These are phyloP conservation scores for Cochlearia excelsa DNA, from an alignment of 345 rosid genomes.

Conservation along the genomic window DNA sequence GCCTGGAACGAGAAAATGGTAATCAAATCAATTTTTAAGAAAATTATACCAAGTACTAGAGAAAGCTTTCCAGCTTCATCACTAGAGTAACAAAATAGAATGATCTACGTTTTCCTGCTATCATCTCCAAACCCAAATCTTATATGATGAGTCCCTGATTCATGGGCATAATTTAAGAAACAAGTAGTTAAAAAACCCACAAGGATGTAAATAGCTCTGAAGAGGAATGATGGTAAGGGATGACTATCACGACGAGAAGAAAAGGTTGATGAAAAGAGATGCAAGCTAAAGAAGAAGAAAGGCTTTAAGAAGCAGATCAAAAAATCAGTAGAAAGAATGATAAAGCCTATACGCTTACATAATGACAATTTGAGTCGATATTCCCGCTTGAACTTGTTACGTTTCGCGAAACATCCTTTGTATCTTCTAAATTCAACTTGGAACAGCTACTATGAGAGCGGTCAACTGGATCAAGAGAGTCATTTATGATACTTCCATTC, in stretches of 20 bases:
- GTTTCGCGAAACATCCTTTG: constrained; percentile 63
- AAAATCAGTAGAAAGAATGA: constrained; percentile 16
- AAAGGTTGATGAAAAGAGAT: constrained; percentile 13
- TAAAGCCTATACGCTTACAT: constrained; percentile 50
- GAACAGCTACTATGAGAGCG: constrained; percentile 50
- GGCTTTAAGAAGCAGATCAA: constrained; percentile 3
- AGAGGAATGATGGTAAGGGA: constrained; percentile 26
- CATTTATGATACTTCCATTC: constrained; percentile 84
- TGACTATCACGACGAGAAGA: constrained; percentile 18
- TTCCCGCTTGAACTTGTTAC: constrained; percentile 50
- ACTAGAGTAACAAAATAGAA: constrained; percentile 11
- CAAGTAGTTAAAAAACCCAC: constrained; percentile 19
- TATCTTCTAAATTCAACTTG: constrained; percentile 51
- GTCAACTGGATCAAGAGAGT: constrained; percentile 71
- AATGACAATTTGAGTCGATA: constrained; percentile 51
- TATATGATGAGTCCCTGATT: constrained; percentile 12
- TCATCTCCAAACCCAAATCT: constrained; percentile 8
- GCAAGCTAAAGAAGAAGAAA: constrained; percentile 17
- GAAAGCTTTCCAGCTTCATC: constrained; percentile 17
- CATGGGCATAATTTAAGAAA: constrained; percentile 9
- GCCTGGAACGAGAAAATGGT: constrained; percentile 67
- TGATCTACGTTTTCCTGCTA: constrained; percentile 8
- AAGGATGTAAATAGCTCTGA: constrained; percentile 15
- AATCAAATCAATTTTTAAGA: constrained; percentile 9
- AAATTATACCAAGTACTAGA: constrained; percentile 14